Base-by-base conservation (phyloP, 177 flowering plant species). In the Tripterygium wilfordii region DNA sequence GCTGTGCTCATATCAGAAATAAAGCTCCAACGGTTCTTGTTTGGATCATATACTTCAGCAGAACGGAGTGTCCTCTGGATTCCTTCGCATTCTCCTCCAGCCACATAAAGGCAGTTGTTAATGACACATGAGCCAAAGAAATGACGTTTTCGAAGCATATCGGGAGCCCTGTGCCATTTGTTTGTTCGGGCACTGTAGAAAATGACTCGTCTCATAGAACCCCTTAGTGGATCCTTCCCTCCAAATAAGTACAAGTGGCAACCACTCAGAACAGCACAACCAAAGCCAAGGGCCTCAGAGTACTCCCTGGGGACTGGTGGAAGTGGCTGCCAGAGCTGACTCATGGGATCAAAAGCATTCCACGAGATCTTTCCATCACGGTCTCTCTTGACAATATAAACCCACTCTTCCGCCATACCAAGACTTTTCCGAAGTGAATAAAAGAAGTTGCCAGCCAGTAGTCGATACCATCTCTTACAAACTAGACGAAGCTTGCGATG, bases 371-470 rank as follows among this genome's bases (percentile, higher is more conserved):
- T 75, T 35, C 96, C 90, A 62, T 88, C 98, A 16, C 95, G 89
- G 41, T 91, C 98, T 64, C 98, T 62, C 72, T 85, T 91, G 50
- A 91, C 71, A 31, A 91, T 90, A 67, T 91, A 91, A 13, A 91
- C 83, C 98, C 98, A 91, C 60, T 91, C 98, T 57, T 91, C 98
- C 20, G 95, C 89, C 80, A 91, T 79, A 31, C 98, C 95, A 22
- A 83, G 79, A 45, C 66, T 81, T 56, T 74, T 88, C 47, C 98
- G 57, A 1, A 79, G 79, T 28, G 96, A 83, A 52, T 88, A 91
- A 56, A 79, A 91, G 76, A 66, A 91, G 63, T 85, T 88, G 13
- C 92, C 92, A 4, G 78, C 65, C 1, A 88, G 63, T 49, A 91
- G 92, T 21, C 85, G 80, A 42, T 69, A 71, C 98, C 98, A 91